Evolutionary conservation across 306 rosid genomes (phyloP), one percentile per base, ranked within the genome.

Genomic region (Neltuma alba): DNA sequence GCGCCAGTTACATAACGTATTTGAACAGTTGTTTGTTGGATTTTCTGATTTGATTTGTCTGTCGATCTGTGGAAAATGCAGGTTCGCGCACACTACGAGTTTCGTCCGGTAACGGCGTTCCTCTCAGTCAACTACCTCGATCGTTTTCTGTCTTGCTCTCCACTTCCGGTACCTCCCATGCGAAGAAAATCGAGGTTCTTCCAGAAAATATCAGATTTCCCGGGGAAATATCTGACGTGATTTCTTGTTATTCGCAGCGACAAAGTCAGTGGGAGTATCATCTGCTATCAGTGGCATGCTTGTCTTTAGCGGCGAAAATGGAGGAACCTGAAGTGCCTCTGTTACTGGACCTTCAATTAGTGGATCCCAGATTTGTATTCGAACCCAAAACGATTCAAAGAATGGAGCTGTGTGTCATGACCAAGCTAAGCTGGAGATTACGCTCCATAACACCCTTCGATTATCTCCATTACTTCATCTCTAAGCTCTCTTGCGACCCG

Each of bases 221-320:
- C 14, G 33, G 34, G 30, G 13, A 40, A 38, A 12, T 67, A 3
- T 67, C 20, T 66, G 31, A 21, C 21, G 27, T 36, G 25, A 16
- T 64, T 34, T 1, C 13, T 28, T 28, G 20, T 67, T 40, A 10
- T 10, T 40, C 2, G 78, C 87, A 84, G 89, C 72, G 64, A 60
- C 47, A 45, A 2, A 76, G 64, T 62, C 84, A 86, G 66, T 89
- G 97, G 97, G 78, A 87, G 76, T 85, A 83, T 83, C 97, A 89
- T 83, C 94, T 93, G 10, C 71, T 93, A 18, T 80, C 97, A 3
- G 92, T 91, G 84, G 94, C 97, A 15, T 91, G 98, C 58, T 79
- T 91, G 83, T 93, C 94, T 33, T 38, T 93, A 9, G 98, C 98
- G 62, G 94, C 94, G 44, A 93, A 93, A 83, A 89, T 93, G 94